Conservation (phyloP, 106 monocot species). For the Apostasia shenzhenica region DNA sequence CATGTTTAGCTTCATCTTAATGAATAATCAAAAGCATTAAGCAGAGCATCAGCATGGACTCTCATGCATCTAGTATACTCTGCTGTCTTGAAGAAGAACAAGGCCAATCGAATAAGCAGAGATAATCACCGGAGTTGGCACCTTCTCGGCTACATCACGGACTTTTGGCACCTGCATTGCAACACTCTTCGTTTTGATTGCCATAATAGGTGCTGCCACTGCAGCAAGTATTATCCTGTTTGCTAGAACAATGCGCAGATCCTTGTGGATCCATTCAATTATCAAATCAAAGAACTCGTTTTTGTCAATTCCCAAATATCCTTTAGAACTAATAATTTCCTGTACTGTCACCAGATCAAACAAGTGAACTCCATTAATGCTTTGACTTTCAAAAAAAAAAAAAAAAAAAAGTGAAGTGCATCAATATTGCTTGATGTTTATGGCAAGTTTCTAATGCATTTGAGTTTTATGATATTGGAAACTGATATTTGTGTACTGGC, state of each 20-base stretch:
- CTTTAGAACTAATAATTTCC: not conserved
- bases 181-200: slow-evolving; percentile 26
- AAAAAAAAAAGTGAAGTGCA: no score
- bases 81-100: slow-evolving; percentile 30
- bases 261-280: slow-evolving; percentile 33
- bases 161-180: slow-evolving; percentile 20
- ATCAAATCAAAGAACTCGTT: slow-evolving; percentile 22
- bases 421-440: no score
- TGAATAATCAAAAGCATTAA: no score
- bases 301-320: not conserved
- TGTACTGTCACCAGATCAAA: not conserved
- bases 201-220: slow-evolving; percentile 31
- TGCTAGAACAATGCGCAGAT: slow-evolving; percentile 23
- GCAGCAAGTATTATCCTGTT: slow-evolving; percentile 31
- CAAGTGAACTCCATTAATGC: no score
- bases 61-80: slow-evolving; percentile 11
- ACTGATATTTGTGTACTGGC: slow-evolving; percentile 2
- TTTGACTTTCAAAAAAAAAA: no score
- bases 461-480: not conserved
- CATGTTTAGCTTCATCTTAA: no score
- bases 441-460: not conserved
- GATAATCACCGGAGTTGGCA: slow-evolving; percentile 36
- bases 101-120: slow-evolving; percentile 28
- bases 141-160: slow-evolving; percentile 24
- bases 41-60: no score